Evolutionary conservation across 176 grass and related monocot species (phyloP).

Genomic region (Stipa capillata): DNA sequence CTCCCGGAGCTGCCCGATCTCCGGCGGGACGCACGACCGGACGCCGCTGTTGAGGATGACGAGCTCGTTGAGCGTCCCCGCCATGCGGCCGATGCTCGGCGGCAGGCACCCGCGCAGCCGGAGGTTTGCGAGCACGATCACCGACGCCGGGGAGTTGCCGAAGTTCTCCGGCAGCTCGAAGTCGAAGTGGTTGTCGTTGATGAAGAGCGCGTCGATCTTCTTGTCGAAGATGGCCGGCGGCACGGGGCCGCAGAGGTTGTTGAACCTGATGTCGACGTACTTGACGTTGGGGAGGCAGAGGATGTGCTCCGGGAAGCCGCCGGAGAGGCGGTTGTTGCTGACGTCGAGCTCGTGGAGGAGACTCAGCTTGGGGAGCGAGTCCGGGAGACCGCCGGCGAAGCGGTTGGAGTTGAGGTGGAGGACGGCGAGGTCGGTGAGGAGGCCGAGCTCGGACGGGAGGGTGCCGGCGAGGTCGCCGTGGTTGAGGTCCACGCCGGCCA

Average conservation of each 20-base stretch:
- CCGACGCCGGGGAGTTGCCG: slow-evolving; percentile 76
- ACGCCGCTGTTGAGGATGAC: slow-evolving; percentile 56
- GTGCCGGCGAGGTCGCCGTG: slow-evolving; percentile 43
- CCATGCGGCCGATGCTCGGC: slow-evolving; percentile 34
- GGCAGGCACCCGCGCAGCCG: slow-evolving; percentile 48
- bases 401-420: slow-evolving; percentile 94
- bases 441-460: slow-evolving; percentile 61
- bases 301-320: slow-evolving; percentile 59
- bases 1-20: slow-evolving; percentile 27
- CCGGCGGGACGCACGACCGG: slow-evolving; percentile 61
- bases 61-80: slow-evolving; percentile 53
- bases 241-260: slow-evolving; percentile 51
- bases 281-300: slow-evolving; percentile 59
- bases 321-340: slow-evolving; percentile 76
- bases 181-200: slow-evolving; percentile 87
- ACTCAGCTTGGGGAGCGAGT: slow-evolving; percentile 24
- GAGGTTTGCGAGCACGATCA: slow-evolving; percentile 63
- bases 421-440: slow-evolving; percentile 59
- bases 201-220: slow-evolving; percentile 69
- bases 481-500: slow-evolving; percentile 76
- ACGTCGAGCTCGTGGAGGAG: slow-evolving; percentile 73
- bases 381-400: slow-evolving; percentile 43
- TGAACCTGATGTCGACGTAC: slow-evolving; percentile 77
- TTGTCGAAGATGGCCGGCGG: slow-evolving; percentile 57
- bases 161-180: slow-evolving; percentile 53